A percentile compares a stretch with the other conserved stretches of the same genome.
Conservation (phyloP, 352 stramenopile genomes). For the Pythium dissimile region DNA sequence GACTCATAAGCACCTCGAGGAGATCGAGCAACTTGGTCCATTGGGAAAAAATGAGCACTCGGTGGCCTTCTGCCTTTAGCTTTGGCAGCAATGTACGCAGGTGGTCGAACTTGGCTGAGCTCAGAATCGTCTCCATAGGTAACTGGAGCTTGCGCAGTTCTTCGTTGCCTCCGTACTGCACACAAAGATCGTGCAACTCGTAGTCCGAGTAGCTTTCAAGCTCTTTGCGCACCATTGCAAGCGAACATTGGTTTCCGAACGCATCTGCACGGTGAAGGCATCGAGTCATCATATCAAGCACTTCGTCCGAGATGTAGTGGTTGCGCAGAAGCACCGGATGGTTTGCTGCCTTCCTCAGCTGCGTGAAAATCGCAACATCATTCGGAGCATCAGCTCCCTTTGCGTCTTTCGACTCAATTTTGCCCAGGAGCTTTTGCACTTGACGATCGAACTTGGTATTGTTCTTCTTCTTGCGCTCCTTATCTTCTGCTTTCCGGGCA, state of each 20-base stretch:
- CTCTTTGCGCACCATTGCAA: slow-evolving; percentile 89
- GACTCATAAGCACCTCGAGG: slow-evolving; percentile 82
- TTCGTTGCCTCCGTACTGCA: slow-evolving; percentile 81
- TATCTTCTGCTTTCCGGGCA: slow-evolving; percentile 40
- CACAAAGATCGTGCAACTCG: slow-evolving; percentile 92
- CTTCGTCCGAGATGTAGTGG: slow-evolving; percentile 66
- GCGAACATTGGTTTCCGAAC: slow-evolving; percentile 81
- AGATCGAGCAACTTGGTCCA: slow-evolving; percentile 96
- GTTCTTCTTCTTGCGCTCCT: slow-evolving; percentile 58
- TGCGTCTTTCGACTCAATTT: slow-evolving; percentile 4
- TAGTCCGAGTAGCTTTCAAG: slow-evolving; percentile 95
- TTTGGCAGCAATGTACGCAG: slow-evolving; percentile 88
- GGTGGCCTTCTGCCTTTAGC: slow-evolving; percentile 84
- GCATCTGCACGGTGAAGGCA: slow-evolving; percentile 77
- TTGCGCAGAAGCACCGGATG: slow-evolving; percentile 94
- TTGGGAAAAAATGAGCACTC: slow-evolving; percentile 97
- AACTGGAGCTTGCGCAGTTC: slow-evolving; percentile 86
- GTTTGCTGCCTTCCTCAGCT: slow-evolving; percentile 97
- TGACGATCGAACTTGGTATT: slow-evolving; percentile 42
- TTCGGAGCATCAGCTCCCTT: slow-evolving; percentile 25
- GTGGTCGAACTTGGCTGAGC: slow-evolving; percentile 93
- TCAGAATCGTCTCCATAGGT: slow-evolving; percentile 84
- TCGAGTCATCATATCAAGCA: slow-evolving; percentile 78
- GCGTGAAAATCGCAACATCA: slow-evolving; percentile 89
- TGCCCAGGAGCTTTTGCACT: slow-evolving; percentile 43